These are phyloP conservation scores for Penium margaritaceum DNA, from an alignment of 139 green algal genomes.

Conservation along the genomic window DNA sequence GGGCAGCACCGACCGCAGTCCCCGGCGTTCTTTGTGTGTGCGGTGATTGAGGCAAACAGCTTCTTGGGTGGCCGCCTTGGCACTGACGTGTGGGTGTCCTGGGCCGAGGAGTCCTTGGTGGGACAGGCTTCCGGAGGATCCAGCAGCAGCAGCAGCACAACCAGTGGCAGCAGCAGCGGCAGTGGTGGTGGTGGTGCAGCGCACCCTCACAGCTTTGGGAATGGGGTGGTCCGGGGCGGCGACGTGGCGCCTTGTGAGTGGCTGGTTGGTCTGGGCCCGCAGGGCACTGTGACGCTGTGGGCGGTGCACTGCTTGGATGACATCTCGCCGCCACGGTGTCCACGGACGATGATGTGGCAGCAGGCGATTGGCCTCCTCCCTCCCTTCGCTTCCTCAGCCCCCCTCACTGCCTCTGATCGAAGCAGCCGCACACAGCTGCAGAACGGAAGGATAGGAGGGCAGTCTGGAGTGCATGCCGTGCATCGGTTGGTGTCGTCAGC, in stretches of 20 bases:
- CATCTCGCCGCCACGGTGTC: slow-evolving; percentile 5
- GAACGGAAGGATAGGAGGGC: no score
- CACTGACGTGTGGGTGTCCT: neutral
- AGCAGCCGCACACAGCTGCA: no score
- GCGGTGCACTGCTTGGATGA: slow-evolving; percentile 16
- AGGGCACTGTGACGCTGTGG: slow-evolving; percentile 12
- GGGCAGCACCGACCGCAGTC: no score
- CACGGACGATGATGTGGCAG: slow-evolving; percentile 19
- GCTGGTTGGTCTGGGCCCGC: slow-evolving; percentile 6
- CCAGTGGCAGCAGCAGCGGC: neutral
- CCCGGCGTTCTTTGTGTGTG: slow-evolving; percentile 12
- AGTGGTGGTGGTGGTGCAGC: no score
- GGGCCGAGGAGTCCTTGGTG: slow-evolving; percentile 9
- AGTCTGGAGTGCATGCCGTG: no score
- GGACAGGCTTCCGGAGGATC: neutral
- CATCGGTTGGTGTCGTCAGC: no score
- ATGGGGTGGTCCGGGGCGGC: neutral
- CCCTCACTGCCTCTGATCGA: no score
- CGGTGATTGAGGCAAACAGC: slow-evolving; percentile 4
- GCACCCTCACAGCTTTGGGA: no score
- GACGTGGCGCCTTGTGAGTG: slow-evolving; percentile 25
- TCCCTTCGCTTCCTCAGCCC: neutral
- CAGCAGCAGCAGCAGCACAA: neutral
- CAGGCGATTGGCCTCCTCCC: slow-evolving; percentile 10
- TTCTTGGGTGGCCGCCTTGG: neutral